Evolutionary conservation across 192 early-diverging fungal species (phyloP).

Genomic region (Thamnidium elegans): DNA sequence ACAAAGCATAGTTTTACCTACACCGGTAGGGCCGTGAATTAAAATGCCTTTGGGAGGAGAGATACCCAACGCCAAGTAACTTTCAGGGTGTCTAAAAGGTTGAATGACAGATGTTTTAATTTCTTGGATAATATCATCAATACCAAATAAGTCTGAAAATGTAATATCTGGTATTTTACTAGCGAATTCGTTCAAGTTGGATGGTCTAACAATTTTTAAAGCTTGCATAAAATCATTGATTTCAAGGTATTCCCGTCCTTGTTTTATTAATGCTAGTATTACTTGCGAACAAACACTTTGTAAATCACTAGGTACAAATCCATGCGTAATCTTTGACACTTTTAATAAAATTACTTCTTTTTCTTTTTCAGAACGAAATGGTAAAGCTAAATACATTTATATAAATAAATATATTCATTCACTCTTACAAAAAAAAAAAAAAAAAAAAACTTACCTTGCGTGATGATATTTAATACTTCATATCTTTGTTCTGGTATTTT

Average conservation of each 20-base stretch:
- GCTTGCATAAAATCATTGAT: constrained; percentile 42
- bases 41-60: constrained; percentile 76
- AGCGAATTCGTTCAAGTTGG: constrained; percentile 51
- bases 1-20: constrained; percentile 88
- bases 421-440: not conserved
- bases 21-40: constrained; percentile 84
- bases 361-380: constrained; percentile 36
- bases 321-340: constrained; percentile 59
- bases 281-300: constrained; percentile 61
- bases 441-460: constrained; percentile 34
- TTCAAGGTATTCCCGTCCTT: constrained; percentile 26
- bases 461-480: constrained; percentile 38
- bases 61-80: constrained; percentile 59
- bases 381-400: constrained; percentile 37
- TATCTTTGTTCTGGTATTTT: constrained; percentile 43
- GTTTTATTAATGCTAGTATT: constrained; percentile 44
- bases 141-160: constrained; percentile 77
- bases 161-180: constrained; percentile 55
- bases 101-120: constrained; percentile 59
- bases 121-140: constrained; percentile 63
- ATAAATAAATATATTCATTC: not conserved
- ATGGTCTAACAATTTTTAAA: constrained; percentile 48
- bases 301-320: constrained; percentile 82
- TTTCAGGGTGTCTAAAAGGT: constrained; percentile 50
- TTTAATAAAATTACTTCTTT: constrained; percentile 35